Evolutionary conservation across 2,329 filamentous ascomycete species (phyloP).

Genomic region (Macrophomina phaseolina): DNA sequence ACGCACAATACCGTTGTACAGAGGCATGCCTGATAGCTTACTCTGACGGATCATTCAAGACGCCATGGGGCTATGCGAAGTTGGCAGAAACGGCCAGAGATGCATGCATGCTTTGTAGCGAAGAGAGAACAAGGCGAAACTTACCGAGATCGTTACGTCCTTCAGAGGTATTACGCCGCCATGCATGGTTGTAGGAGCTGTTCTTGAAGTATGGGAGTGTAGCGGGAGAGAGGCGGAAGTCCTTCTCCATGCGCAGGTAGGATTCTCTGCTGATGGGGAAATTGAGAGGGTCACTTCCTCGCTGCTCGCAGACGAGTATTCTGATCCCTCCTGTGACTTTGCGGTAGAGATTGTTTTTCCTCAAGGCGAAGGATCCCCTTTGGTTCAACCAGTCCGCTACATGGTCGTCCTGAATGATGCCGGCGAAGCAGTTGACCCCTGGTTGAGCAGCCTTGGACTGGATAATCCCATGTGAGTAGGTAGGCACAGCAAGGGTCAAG

Average conservation of each 20-base stretch:
- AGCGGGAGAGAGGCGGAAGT: conserved; percentile 9
- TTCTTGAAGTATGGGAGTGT: conserved; percentile 21
- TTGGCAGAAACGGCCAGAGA: not conserved
- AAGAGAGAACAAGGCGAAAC: not conserved
- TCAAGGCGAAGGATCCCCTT: not conserved
- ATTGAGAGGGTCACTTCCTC: conserved; percentile 4
- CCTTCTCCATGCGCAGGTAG: not conserved
- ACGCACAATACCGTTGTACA: too few species aligned
- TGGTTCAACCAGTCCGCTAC: conserved; percentile 19
- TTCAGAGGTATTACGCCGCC: not conserved
- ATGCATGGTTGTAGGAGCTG: not conserved
- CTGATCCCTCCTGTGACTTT: conserved; percentile 5
- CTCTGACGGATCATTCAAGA: too few species aligned
- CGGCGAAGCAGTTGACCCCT: conserved; percentile 10
- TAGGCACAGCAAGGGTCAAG: not conserved
- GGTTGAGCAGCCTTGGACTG: not conserved
- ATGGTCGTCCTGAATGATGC: conserved; percentile 9
- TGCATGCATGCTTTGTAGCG: not conserved
- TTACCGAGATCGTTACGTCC: conserved; percentile 16
- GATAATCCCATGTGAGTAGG: not conserved
- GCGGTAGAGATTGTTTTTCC: not conserved
- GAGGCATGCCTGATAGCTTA: too few species aligned
- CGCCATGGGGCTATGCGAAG: not conserved
- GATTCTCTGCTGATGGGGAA: conserved; percentile 17
- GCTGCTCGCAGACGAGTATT: conserved; percentile 19